Evolutionary conservation across 352 stramenopile species (phyloP).

Genomic region (Globisporangium nunn): DNA sequence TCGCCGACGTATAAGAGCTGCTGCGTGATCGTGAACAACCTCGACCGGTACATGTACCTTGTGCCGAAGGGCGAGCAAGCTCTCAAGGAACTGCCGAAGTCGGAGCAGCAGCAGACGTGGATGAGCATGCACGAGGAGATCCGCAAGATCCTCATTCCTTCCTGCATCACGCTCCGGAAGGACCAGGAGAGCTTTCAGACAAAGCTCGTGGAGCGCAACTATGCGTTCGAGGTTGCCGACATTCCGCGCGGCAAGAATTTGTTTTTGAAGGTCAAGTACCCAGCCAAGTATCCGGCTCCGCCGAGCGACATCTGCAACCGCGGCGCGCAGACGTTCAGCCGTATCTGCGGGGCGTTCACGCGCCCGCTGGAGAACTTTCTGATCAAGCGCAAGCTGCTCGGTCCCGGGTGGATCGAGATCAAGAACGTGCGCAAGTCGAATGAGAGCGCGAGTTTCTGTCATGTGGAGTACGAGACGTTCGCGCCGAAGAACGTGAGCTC

Average conservation of each 20-base stretch:
- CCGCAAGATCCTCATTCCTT: constrained; percentile 85
- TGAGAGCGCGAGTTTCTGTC: constrained; percentile 88
- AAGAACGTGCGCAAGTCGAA: constrained; percentile 72
- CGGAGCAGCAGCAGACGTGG: constrained; percentile 84
- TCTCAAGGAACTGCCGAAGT: constrained; percentile 86
- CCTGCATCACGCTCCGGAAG: constrained; percentile 61
- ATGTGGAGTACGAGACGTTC: constrained; percentile 90
- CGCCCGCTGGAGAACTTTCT: constrained; percentile 96
- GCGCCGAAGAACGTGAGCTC: constrained; percentile 88
- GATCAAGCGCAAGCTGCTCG: constrained; percentile 95
- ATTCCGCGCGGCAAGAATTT: constrained; percentile 93
- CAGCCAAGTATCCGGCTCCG: constrained; percentile 87
- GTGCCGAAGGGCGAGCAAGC: constrained; percentile 37
- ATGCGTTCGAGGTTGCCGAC: constrained; percentile 95
- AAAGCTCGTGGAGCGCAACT: constrained; percentile 94
- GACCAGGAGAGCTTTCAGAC: constrained; percentile 88
- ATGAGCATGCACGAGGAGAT: constrained; percentile 89
- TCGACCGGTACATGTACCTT: constrained; percentile 95
- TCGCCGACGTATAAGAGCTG: constrained; percentile 87
- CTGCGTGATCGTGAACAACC: constrained; percentile 94
- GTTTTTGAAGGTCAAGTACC: constrained; percentile 98
- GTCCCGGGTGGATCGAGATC: constrained; percentile 97
- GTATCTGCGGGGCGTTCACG: constrained; percentile 94
- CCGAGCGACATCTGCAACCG: constrained; percentile 73
- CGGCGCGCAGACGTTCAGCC: constrained; percentile 89